A percentile compares a stretch with the other conserved stretches of the same genome.
Evolutionary conservation across 2,329 filamentous ascomycete genomes (phyloP).

Genomic region (Dactylellina drechsleri): DNA sequence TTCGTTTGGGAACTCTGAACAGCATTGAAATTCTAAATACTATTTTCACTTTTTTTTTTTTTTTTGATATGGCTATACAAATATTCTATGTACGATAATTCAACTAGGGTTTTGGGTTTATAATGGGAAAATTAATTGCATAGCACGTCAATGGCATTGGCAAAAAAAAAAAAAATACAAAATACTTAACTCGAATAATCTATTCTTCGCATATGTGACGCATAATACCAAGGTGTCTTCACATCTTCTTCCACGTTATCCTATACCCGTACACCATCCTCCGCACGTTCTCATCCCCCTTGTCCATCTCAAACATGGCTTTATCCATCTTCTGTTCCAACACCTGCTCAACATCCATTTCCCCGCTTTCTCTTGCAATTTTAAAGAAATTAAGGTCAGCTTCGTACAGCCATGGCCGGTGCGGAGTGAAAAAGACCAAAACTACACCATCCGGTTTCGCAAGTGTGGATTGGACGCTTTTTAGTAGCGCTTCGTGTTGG

Average conservation of each 20-base stretch:
- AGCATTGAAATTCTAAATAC: slow-evolving; percentile 4
- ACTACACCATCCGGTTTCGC: slow-evolving; percentile 70
- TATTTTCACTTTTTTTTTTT: neutral
- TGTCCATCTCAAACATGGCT: slow-evolving; percentile 89
- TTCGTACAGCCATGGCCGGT: slow-evolving; percentile 87
- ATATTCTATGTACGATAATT: neutral
- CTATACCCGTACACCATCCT: slow-evolving; percentile 36
- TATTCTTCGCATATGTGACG: too few species aligned
- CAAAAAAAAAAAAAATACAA: neutral
- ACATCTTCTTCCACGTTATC: slow-evolving; percentile 39
- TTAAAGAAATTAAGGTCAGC: slow-evolving; percentile 90
- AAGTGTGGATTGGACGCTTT: slow-evolving; percentile 76
- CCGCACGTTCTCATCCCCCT: slow-evolving; percentile 71
- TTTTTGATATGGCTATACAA: neutral
- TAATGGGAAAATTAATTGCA: too few species aligned
- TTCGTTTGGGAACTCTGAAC: slow-evolving; percentile 4
- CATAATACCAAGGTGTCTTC: too few species aligned
- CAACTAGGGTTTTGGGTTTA: neutral
- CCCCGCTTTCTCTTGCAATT: slow-evolving; percentile 73
- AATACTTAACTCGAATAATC: neutral
- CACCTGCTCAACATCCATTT: slow-evolving; percentile 79
- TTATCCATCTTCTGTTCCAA: slow-evolving; percentile 83
- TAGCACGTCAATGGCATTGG: neutral
- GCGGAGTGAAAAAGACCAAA: slow-evolving; percentile 92
- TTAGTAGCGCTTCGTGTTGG: slow-evolving; percentile 81